Conservation (phyloP, 192 early-diverging fungal genomes). For the Coemansia interrupta region DNA sequence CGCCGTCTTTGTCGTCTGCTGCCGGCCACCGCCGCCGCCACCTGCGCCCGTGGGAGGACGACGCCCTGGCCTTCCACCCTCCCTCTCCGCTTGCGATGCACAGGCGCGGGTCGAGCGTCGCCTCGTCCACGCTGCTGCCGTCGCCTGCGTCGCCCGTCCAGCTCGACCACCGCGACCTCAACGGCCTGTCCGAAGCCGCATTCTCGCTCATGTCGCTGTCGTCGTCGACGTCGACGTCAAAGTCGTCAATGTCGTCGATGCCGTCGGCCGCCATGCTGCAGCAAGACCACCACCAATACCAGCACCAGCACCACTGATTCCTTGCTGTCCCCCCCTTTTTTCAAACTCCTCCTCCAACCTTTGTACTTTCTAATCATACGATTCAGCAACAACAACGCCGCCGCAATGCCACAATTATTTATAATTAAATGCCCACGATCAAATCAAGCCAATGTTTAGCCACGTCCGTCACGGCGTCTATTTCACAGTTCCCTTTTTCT, state of each 20-base stretch:
- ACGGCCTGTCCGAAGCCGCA: constrained; percentile 41
- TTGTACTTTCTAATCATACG: background rate
- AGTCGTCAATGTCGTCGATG: background rate
- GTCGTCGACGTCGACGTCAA: constrained; percentile 15
- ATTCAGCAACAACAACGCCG: too few species aligned
- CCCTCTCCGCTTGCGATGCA: too few species aligned
- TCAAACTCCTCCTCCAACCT: too few species aligned
- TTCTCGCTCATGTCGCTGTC: constrained; percentile 53
- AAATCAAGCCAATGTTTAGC: background rate
- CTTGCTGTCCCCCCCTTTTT: background rate
- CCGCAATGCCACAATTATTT: too few species aligned
- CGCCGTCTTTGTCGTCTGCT: too few species aligned
- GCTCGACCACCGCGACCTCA: constrained; percentile 4
- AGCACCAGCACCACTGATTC: background rate
- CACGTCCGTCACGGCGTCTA: background rate
- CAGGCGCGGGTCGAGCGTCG: too few species aligned
- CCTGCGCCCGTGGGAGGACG: constrained; percentile 47
- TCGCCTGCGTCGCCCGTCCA: background rate
- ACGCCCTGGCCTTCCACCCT: background rate
- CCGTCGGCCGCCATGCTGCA: background rate
- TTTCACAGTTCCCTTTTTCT: too few species aligned
- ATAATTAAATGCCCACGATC: too few species aligned
- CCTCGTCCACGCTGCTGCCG: background rate
- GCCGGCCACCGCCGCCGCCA: constrained; percentile 13
- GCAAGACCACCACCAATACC: background rate